These are phyloP conservation scores for Nitzschia sp. DNA, from an alignment of 108 stramenopile species.

Conservation along the genomic window DNA sequence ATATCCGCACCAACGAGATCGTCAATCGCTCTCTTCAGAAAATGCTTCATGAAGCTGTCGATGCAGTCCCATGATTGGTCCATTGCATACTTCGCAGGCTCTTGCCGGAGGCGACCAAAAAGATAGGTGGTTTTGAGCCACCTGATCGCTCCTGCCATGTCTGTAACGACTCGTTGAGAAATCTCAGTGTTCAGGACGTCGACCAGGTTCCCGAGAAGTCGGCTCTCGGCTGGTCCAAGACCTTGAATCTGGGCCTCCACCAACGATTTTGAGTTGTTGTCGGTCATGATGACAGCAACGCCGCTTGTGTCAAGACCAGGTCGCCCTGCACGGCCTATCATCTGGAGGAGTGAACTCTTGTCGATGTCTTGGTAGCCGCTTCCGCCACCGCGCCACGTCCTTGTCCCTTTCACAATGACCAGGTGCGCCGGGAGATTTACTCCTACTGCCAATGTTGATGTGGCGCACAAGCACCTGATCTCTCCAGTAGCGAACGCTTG, in stretches of 20 bases:
- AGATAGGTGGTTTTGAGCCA: conserved; percentile 76
- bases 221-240: conserved; percentile 70
- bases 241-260: conserved; percentile 46
- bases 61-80: not conserved
- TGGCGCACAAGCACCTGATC: conserved; percentile 85
- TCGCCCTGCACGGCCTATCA: conserved; percentile 97
- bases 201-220: conserved; percentile 55
- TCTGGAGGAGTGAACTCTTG: conserved; percentile 86
- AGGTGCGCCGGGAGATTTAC: conserved; percentile 96
- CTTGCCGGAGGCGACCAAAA: conserved; percentile 43
- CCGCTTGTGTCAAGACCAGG: conserved; percentile 95
- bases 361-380: conserved; percentile 85
- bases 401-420: conserved; percentile 94
- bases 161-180: conserved; percentile 72
- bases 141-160: conserved; percentile 46
- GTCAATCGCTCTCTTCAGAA: not conserved
- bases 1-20: conserved; percentile 12
- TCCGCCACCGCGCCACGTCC: conserved; percentile 84
- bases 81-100: conserved; percentile 27
- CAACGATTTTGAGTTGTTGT: conserved; percentile 45
- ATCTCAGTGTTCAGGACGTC: conserved; percentile 85
- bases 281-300: conserved; percentile 86
- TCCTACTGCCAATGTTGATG: conserved; percentile 95
- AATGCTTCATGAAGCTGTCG: conserved; percentile 10
- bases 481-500: conserved; percentile 68